Percentiles rank a stretch among this genome's conserved stretches.
Conservation (phyloP, 768 basidiomycete genomes). For the Nidularia sp. region DNA sequence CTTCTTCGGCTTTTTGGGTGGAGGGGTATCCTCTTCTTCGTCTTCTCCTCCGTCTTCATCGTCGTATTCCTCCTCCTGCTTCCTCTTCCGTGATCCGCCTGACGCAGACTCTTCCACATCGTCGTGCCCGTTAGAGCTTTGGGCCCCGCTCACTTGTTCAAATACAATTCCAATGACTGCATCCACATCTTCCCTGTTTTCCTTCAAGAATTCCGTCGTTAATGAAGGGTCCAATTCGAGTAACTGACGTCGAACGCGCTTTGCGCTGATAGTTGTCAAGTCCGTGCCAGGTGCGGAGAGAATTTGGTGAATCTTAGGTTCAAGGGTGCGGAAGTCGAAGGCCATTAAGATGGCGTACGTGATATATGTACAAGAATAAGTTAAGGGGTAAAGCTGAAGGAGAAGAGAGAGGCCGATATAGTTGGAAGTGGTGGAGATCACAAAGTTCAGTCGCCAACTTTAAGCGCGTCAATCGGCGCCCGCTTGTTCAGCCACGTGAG, state of each 20-base stretch:
- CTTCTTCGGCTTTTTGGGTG: conserved; percentile 49
- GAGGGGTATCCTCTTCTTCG: conserved; percentile 27
- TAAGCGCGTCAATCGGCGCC: no score
- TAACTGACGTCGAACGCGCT: conserved; percentile 80
- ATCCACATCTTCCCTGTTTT: conserved; percentile 68
- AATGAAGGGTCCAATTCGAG: conserved; percentile 47
- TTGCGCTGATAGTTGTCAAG: conserved; percentile 79
- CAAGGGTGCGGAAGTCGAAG: conserved; percentile 50
- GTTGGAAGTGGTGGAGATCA: no score
- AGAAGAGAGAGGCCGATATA: neutral
- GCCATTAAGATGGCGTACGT: conserved; percentile 30
- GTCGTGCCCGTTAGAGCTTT: conserved; percentile 22
- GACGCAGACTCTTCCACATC: conserved; percentile 19
- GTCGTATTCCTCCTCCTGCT: conserved; percentile 29
- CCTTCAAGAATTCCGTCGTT: conserved; percentile 57
- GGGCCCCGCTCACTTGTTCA: conserved; percentile 45
- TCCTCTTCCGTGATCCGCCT: conserved; percentile 33
- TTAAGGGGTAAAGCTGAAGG: conserved; percentile 6
- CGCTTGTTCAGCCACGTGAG: no score
- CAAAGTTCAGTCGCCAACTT: no score
- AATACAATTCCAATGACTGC: conserved; percentile 63
- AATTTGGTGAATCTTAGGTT: conserved; percentile 62
- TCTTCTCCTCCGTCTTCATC: conserved; percentile 22
- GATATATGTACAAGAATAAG: conserved; percentile 17
- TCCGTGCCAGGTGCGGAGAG: conserved; percentile 75